Evolutionary conservation across 73 alveolate genomes (phyloP), one percentile per base, ranked within the genome.

Genomic region (Paramecium biaurelia): DNA sequence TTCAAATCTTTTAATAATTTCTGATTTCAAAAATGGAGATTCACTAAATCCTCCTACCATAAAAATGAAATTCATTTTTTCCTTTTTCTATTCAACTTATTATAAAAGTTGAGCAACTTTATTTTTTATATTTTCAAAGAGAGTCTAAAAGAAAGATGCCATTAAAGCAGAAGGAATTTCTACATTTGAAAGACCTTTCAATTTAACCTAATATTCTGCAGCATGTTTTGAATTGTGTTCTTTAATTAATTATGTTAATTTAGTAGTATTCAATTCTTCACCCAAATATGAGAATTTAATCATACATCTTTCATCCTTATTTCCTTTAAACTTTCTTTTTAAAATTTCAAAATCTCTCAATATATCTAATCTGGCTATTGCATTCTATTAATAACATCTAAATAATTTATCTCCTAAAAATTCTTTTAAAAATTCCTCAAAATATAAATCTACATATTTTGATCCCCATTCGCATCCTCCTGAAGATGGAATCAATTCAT

Each of bases 401-500:
- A 68, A 98, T 11, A 98, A 96, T 68, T 97, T 97, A 0, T 95
- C 97, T 18, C 99, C 99, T 59, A 98, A 95, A 92, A 98, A 98
- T 92, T 94, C 97, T 85, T 96, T 97, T 28, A 98, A 89, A 95
- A 96, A 98, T 70, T 97, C 96, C 67, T 98, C 99, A 86, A 98
- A 98, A 93, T 98, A 96, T 30, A 92, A 90, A 93, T 98, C 99
- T 20, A 98, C 99, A 95, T 96, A 98, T 89, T 98, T 98, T 12
- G 99, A 95, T 8, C 99, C 99, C 99, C 99, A 98, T 94, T 98
- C 99, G 70, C 99, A 98, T 6, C 99, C 99, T 7, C 99, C 99
- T 32, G 98, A 92, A n/a, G 99, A 95, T 57, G 99, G 99, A 38
- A 98, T 92, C 5, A 96, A 95, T 70, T 98, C 99, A 92, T 98